Base-by-base conservation (phyloP, 1,284 basidiomycete species). In the Heimioporus retisporus region DNA sequence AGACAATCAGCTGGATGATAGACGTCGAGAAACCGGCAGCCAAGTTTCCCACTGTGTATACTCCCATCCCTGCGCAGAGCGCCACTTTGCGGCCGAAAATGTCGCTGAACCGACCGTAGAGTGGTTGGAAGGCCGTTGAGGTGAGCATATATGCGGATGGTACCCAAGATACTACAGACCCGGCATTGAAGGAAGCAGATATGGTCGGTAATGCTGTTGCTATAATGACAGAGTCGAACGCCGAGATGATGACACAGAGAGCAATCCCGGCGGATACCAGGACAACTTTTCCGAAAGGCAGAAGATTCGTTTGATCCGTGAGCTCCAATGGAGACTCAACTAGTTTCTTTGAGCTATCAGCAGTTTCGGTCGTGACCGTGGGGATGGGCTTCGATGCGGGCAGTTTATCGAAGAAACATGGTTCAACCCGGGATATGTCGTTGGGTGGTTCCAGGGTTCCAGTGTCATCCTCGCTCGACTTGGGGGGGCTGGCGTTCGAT, bases 301-400 rank as follows among this genome's bases (percentile, higher is more conserved):
- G 83, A 25, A 93, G 83, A 72, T 93, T 93, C 19, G 92, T 94
- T 77, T 94, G 93, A 79, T 94, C 93, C 8, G 89, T 89, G 58
- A 94, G 80, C 55, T 79, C 64, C 58, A 74, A 43, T 6, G 65
- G 48, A 35, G 48, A 35, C n/a, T 55, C 58, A 15, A 42, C 35
- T 13, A 44, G 59, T 58, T 61, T 60, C 46, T 62, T 64, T 23
- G 59, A 31, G 40, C 23, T 19, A 31, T 69, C 55, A 2, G 46
- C 40, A 44, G 60, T 35, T 21, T 21, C 69, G n/a, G 54, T 64
- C 40, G 69, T 55, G 44, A 63, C 31, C 16, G 50, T 60, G 28
- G 70, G 65, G 28, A 61, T 19, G 46, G 65, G 65, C 18, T 46
- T 65, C 28, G 69, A 69, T 13, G 66, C 10, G 28, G n/a, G 42